Percentiles rank a stretch among this genome's conserved stretches.
Conservation (phyloP, 306 rosid species). For the Carpinus fangiana region DNA sequence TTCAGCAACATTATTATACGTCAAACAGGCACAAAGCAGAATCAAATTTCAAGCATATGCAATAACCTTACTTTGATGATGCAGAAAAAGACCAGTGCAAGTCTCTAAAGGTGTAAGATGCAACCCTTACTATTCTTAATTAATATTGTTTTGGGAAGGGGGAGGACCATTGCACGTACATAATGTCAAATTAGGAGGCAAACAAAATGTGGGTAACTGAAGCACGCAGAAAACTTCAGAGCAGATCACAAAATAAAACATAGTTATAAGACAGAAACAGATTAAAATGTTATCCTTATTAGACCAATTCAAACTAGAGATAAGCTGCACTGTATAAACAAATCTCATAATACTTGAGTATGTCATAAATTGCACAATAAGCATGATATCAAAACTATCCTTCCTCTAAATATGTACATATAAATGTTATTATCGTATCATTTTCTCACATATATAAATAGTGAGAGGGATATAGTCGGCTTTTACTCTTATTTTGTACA, state of each 20-base stretch:
- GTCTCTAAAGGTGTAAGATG: slow-evolving; percentile 8
- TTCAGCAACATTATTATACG: neutral
- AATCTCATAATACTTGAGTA: neutral
- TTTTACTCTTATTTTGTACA: too few species aligned
- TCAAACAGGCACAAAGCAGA: slow-evolving; percentile 17
- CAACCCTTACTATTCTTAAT: neutral
- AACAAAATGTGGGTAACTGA: neutral
- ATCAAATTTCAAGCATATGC: slow-evolving; percentile 17
- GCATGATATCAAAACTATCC: too few species aligned
- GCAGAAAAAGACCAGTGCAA: slow-evolving; percentile 5
- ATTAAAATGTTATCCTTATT: too few species aligned
- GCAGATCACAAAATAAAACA: neutral
- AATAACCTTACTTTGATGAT: slow-evolving; percentile 19
- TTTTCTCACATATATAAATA: too few species aligned
- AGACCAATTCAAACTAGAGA: too few species aligned
- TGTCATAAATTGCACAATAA: too few species aligned
- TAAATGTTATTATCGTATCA: too few species aligned
- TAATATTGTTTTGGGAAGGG: neutral
- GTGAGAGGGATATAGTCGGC: too few species aligned
- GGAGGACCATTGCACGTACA: neutral
- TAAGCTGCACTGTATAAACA: too few species aligned
- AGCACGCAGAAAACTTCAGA: neutral
- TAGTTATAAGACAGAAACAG: neutral
- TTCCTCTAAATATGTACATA: too few species aligned
- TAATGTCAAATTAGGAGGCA: neutral